These are phyloP conservation scores for Fusarium neocosmosporiellum DNA, from an alignment of 2,329 filamentous ascomycete genomes.

Conservation along the genomic window DNA sequence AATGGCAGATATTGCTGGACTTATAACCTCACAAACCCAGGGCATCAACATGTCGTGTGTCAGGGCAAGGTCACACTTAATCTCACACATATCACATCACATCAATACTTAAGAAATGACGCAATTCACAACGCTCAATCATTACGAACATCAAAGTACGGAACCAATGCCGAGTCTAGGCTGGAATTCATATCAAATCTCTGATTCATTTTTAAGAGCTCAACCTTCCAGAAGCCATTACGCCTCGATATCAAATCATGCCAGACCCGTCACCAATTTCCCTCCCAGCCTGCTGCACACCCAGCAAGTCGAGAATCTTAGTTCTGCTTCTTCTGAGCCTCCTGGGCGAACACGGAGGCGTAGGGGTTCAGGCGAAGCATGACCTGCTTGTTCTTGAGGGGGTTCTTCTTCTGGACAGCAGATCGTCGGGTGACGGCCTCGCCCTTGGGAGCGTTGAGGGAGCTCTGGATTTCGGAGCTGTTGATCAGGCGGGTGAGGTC, in stretches of 20 bases:
- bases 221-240: constrained; percentile 52
- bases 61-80: background rate
- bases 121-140: background rate
- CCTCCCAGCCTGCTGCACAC: constrained; percentile 52
- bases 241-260: constrained; percentile 53
- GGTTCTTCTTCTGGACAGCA: constrained; percentile 99
- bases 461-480: constrained; percentile 97
- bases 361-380: constrained; percentile 99
- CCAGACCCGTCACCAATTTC: constrained; percentile 43
- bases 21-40: background rate
- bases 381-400: constrained; percentile 98
- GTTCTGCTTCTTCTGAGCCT: constrained; percentile 55
- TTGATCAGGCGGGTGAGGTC: constrained; percentile 99
- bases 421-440: constrained; percentile 89
- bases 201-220: constrained; percentile 50
- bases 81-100: constrained; percentile 18
- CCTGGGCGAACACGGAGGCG: constrained; percentile 88
- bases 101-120: background rate
- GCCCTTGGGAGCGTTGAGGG: constrained; percentile 92
- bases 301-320: constrained; percentile 51
- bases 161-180: constrained; percentile 35
- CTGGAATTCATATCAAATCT: constrained; percentile 49
- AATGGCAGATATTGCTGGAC: background rate
- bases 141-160: constrained; percentile 3
- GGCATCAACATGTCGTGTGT: background rate